Base-by-base conservation (phyloP, 148 eudicot species). In the Bassia scoparia region DNA sequence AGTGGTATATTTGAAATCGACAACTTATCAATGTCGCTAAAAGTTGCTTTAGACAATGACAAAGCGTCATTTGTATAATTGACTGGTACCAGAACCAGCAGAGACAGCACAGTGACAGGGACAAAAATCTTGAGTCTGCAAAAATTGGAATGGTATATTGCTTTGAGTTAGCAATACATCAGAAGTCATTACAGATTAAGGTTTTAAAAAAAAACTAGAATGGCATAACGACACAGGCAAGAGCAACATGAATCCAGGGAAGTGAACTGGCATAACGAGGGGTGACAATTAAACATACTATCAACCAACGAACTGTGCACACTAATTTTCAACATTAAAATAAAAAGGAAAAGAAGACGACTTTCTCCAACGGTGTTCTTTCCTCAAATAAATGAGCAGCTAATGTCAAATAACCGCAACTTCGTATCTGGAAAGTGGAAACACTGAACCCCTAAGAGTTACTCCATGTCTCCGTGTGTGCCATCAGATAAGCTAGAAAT, bases 91-190 rank as follows among this genome's bases (percentile, higher is more conserved):
- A 95, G 79, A 50, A 92, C 63, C 70, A 81, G 46, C 76, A 84
- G 82, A 24, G 94, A 84, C 61, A 90, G 76, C 59, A 87, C 63
- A 16, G 95, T 81, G 56, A 95, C 82, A 20, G 99, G 99, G 62
- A 85, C 84, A 83, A 95, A 95, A 61, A 95, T 92, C 85, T 95
- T 95, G 63, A 95, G 92, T 61, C 99, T 95, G 94, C 88, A 68
- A 50, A 61, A 49, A 53, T 44, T 48, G 56, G 64, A 70, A 56
- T 2, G 46, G 68, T 37, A 44, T 17, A 60, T n/a, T 34, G 50
- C 26, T 52, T 69, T 55, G 67, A 44, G 37, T 17, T 58, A 77
- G 53, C 35, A 56, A 60, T 41, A 59, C 2, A 46, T 15, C 27
- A 78, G 44, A 27, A 41, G 26, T 37, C 12, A 56, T 35, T 13